phyloP scores from a whole-genome alignment of 2,329 filamentous ascomycete genomes.

The Talaromyces sp. region DNA sequence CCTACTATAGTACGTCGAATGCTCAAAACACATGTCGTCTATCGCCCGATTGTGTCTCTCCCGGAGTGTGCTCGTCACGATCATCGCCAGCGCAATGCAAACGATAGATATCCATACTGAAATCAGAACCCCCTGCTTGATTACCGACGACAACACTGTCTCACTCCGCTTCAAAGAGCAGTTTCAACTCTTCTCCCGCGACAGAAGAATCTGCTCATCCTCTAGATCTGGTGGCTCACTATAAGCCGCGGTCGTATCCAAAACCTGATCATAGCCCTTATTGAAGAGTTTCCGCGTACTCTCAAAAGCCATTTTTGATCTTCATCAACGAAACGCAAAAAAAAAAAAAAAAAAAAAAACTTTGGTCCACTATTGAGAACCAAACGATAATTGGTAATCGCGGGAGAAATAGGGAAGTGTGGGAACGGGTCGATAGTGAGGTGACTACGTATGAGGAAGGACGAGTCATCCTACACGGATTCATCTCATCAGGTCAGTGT shows the following conservation, averaged over 20 bases:
- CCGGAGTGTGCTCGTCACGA: not conserved
- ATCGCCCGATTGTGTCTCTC: not conserved
- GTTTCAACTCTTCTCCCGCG: not conserved
- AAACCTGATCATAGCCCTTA: not conserved
- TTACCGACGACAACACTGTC: not conserved
- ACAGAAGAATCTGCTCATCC: not conserved
- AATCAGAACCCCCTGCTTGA: not conserved
- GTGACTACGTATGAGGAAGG: not conserved
- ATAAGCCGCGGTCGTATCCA: not conserved
- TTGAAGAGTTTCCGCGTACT: not conserved
- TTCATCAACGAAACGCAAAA: too few species aligned
- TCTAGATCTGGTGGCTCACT: not conserved
- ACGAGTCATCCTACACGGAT: not conserved
- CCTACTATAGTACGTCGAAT: conserved; percentile 11
- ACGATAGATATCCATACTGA: not conserved
- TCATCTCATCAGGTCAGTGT: not conserved
- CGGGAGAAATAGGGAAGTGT: not conserved
- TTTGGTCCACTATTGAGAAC: not conserved
- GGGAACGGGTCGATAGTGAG: not conserved
- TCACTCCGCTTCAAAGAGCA: not conserved
- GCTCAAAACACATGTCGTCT: conserved; percentile 6
- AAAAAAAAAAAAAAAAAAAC: too few species aligned
- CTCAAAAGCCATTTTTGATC: not conserved
- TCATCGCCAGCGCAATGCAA: not conserved
- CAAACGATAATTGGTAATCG: not conserved